phyloP scores from a whole-genome alignment of 495 filamentous ascomycete genomes.

The Aspergillus leporis region DNA sequence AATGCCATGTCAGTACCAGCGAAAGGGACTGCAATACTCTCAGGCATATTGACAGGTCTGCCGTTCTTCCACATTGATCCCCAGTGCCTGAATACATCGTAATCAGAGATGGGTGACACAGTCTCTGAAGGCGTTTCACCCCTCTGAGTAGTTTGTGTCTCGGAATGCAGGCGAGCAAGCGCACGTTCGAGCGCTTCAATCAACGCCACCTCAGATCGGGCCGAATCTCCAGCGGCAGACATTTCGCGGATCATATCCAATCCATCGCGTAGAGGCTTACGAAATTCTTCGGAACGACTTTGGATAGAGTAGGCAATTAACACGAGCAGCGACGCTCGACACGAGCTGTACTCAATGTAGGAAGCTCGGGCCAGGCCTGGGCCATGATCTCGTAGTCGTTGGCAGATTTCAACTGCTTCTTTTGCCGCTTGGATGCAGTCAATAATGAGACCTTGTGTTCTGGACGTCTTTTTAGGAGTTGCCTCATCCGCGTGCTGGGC shows the following conservation, averaged over 20 bases:
- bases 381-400: constrained; percentile 24
- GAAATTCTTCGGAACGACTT: constrained; percentile 22
- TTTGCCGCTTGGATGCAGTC: constrained; percentile 32
- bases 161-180: constrained; percentile 22
- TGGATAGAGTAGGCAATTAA: constrained; percentile 35
- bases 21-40: background rate
- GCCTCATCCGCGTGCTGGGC: background rate
- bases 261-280: constrained; percentile 23
- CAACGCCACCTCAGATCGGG: constrained; percentile 33
- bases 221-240: constrained; percentile 35
- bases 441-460: constrained; percentile 21
- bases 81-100: constrained; percentile 34
- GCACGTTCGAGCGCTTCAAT: constrained; percentile 37
- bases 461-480: constrained; percentile 4
- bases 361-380: constrained; percentile 36
- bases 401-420: constrained; percentile 26
- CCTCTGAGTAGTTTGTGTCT: constrained; percentile 2
- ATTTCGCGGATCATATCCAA: constrained; percentile 37
- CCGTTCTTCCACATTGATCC: constrained; percentile 17
- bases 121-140: background rate
- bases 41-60: background rate
- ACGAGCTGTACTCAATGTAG: constrained; percentile 41
- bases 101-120: constrained; percentile 18
- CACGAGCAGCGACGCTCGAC: constrained; percentile 36
- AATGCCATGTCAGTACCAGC: background rate